phyloP scores from a whole-genome alignment of 139 green algal species.

The Ettlia oleoabundans region DNA sequence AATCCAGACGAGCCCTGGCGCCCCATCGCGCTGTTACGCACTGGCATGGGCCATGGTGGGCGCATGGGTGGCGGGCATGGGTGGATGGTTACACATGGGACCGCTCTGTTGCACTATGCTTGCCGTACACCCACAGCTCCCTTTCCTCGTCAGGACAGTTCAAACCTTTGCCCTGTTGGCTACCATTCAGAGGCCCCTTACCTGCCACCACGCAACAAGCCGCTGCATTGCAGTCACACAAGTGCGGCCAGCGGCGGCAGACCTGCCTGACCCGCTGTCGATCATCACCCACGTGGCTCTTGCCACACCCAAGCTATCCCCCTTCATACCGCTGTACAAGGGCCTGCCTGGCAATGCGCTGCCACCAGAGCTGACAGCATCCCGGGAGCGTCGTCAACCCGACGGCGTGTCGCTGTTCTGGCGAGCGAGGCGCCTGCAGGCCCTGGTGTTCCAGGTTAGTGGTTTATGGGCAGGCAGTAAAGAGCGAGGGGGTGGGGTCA shows the following conservation, averaged over 20 bases:
- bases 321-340: slow-evolving; percentile 35
- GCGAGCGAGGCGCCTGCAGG: slow-evolving; percentile 24
- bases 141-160: no score
- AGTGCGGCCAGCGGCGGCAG: not conserved
- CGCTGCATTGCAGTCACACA: not conserved
- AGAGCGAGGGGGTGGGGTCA: not conserved
- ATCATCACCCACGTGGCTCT: not conserved
- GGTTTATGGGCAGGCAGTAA: no score
- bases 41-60: slow-evolving; percentile 24
- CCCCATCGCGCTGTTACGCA: slow-evolving; percentile 25
- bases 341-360: slow-evolving; percentile 8
- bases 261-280: slow-evolving; percentile 11
- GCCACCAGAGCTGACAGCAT: slow-evolving; percentile 11
- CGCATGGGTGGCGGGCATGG: not conserved
- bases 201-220: not conserved
- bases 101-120: no score
- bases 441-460: slow-evolving; percentile 26
- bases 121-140: no score
- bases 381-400: no score
- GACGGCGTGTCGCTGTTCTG: slow-evolving; percentile 26
- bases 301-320: slow-evolving; percentile 9
- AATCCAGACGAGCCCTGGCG: slow-evolving; percentile 13
- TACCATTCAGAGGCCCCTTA: not conserved
- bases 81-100: not conserved
- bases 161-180: not conserved